A percentile compares a stretch with the other conserved stretches of the same genome.
These are phyloP conservation scores for Testicularia cyperi DNA, from an alignment of 1,284 basidiomycete genomes.

Conservation along the genomic window DNA sequence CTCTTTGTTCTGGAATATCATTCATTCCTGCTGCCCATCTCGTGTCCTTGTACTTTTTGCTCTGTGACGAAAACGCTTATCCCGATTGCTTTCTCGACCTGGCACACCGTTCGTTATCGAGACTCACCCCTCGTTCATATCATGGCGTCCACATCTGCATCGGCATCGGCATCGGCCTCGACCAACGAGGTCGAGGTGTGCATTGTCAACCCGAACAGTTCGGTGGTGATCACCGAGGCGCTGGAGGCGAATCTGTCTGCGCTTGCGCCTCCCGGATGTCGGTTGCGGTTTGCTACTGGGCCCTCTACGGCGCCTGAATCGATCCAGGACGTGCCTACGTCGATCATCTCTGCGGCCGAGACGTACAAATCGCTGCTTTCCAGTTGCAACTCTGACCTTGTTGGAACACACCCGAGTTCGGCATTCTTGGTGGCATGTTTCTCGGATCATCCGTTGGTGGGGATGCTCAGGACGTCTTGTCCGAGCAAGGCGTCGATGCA, in stretches of 20 bases:
- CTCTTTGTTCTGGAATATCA: too few species aligned
- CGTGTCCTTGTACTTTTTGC: too few species aligned
- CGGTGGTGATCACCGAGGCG: constrained; percentile 11
- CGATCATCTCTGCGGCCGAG: constrained; percentile 31
- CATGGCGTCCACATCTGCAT: too few species aligned
- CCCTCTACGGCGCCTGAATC: constrained; percentile 17
- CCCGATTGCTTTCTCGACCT: too few species aligned
- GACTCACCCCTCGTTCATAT: too few species aligned
- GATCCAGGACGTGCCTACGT: constrained; percentile 28
- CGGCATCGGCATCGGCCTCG: too few species aligned
- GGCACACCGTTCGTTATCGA: too few species aligned
- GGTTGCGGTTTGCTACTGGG: constrained; percentile 13
- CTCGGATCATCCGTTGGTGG: constrained; percentile 41
- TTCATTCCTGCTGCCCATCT: too few species aligned
- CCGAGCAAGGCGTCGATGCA: constrained; percentile 25
- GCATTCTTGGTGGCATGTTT: constrained; percentile 47
- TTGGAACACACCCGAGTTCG: constrained; percentile 1
- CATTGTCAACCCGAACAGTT: constrained; percentile 31
- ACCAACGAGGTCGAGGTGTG: too few species aligned
- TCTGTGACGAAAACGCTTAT: too few species aligned
- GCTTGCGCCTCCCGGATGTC: constrained; percentile 4
- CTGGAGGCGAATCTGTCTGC: constrained; percentile 2
- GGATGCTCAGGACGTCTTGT: constrained; percentile 17
- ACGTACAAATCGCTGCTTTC: constrained; percentile 7
- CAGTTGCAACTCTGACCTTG: too few species aligned